These are phyloP conservation scores for Cornus controversa DNA, from an alignment of 148 eudicot genomes.

Conservation along the genomic window DNA sequence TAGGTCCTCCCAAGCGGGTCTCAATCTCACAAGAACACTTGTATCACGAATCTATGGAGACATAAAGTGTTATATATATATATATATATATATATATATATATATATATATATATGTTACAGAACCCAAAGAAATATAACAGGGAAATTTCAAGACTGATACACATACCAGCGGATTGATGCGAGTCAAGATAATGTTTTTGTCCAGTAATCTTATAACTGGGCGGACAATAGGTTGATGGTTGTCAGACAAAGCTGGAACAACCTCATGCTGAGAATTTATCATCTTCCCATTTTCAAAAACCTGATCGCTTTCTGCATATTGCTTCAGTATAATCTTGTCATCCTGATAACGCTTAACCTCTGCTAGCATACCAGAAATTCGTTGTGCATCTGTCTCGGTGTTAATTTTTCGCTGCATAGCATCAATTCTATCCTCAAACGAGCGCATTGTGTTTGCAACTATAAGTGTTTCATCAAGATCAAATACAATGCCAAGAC, in stretches of 20 bases:
- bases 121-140: background rate
- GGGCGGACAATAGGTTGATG: constrained; percentile 87
- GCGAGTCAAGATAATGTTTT: constrained; percentile 86
- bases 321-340: constrained; percentile 79
- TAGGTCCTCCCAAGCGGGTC: constrained; percentile 99
- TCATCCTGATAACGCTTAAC: constrained; percentile 96
- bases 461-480: constrained; percentile 96
- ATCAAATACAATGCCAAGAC: constrained; percentile 98
- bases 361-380: constrained; percentile 83
- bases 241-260: constrained; percentile 79
- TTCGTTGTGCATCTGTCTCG: constrained; percentile 77
- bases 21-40: constrained; percentile 96
- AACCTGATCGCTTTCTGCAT: constrained; percentile 95
- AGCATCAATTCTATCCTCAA: constrained; percentile 91
- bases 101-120: background rate
- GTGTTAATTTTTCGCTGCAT: constrained; percentile 69
- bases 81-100: no score
- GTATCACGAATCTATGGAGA: constrained; percentile 87
- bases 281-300: constrained; percentile 76
- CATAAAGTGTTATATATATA: no score
- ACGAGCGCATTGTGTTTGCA: constrained; percentile 94
- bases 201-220: constrained; percentile 79
- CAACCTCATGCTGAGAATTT: constrained; percentile 78
- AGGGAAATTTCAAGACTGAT: background rate
- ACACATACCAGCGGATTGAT: constrained; percentile 85